These are phyloP conservation scores for Trametes pubescens DNA, from an alignment of 1,284 basidiomycete species.

Conservation along the genomic window DNA sequence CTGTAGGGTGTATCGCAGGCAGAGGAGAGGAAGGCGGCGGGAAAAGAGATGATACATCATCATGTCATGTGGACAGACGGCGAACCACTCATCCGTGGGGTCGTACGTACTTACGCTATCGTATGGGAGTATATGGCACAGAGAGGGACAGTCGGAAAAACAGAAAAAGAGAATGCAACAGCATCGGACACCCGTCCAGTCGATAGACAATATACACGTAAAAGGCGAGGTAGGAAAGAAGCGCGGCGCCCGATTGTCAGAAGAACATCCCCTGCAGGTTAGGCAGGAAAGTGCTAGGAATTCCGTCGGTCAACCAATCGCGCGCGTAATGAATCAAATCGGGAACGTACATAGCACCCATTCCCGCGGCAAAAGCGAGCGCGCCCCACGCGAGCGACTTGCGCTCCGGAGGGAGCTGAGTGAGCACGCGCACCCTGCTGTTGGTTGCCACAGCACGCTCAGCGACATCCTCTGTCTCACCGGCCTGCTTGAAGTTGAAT, in stretches of 20 bases:
- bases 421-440: slow-evolving; percentile 59
- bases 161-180: slow-evolving; percentile 9
- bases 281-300: slow-evolving; percentile 41
- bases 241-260: slow-evolving; percentile 9
- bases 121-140: slow-evolving; percentile 21
- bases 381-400: slow-evolving; percentile 80
- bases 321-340: not conserved
- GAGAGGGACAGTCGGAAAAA: not conserved
- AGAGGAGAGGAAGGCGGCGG: not conserved
- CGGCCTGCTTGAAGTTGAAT: slow-evolving; percentile 68
- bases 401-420: slow-evolving; percentile 61
- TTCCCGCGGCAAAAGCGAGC: slow-evolving; percentile 75
- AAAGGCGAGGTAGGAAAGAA: slow-evolving; percentile 7
- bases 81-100: slow-evolving; percentile 11
- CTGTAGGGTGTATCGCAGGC: slow-evolving; percentile 25
- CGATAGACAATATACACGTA: slow-evolving; percentile 22
- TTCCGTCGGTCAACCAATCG: slow-evolving; percentile 12
- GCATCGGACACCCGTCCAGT: slow-evolving; percentile 18
- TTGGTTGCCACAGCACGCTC: slow-evolving; percentile 73
- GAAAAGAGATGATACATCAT: slow-evolving; percentile 16
- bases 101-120: slow-evolving; percentile 27
- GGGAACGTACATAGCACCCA: slow-evolving; percentile 71
- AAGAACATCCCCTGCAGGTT: slow-evolving; percentile 34
- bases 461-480: slow-evolving; percentile 53
- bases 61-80: slow-evolving; percentile 12